These are phyloP conservation scores for Dryas integrifolia DNA, from an alignment of 331 rosid genomes.

Conservation along the genomic window DNA sequence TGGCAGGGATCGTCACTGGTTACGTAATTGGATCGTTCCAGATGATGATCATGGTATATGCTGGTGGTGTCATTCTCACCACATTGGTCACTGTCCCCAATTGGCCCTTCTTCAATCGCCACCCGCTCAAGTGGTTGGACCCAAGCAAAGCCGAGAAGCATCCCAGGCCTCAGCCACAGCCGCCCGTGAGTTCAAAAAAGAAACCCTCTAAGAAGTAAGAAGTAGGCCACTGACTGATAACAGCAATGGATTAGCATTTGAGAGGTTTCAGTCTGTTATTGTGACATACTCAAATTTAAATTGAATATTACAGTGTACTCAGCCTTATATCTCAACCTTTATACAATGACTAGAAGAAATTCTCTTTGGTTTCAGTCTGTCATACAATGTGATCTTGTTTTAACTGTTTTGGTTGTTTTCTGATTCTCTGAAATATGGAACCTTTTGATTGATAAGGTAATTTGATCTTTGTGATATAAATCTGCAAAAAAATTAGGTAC, in stretches of 20 bases:
- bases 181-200: slow-evolving; percentile 47
- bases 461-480: background rate
- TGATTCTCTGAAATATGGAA: background rate
- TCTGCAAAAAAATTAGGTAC: no score
- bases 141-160: slow-evolving; percentile 64
- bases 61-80: slow-evolving; percentile 79
- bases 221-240: slow-evolving; percentile 38
- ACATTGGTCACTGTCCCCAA: slow-evolving; percentile 75
- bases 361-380: no score
- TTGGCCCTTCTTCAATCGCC: slow-evolving; percentile 80
- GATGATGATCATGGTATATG: slow-evolving; percentile 62
- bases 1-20: slow-evolving; percentile 54
- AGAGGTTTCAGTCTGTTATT: background rate
- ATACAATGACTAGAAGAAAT: background rate
- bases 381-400: background rate
- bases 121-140: slow-evolving; percentile 87
- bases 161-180: slow-evolving; percentile 66
- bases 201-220: slow-evolving; percentile 41
- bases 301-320: background rate
- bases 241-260: slow-evolving; percentile 1
- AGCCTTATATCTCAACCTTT: background rate
- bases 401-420: background rate
- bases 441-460: background rate
- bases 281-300: background rate
- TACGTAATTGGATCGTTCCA: slow-evolving; percentile 66